Conservation (phyloP, 1,139 yeast species). For the Taphrina flavorubra region DNA sequence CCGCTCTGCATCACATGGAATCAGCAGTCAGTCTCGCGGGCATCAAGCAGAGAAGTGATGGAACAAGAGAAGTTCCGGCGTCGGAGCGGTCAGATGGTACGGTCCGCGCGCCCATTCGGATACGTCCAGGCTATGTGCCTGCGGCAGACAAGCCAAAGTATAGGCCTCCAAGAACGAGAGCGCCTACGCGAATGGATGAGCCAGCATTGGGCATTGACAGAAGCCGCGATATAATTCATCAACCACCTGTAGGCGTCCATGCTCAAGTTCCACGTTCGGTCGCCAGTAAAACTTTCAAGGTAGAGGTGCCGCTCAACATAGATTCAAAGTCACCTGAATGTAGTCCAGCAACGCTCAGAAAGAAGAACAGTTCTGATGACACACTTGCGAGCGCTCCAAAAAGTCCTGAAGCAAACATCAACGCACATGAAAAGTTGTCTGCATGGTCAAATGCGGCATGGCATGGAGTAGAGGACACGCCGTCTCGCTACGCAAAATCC, state of each 20-base stretch:
- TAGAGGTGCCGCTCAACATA: background rate
- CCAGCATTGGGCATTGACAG: background rate
- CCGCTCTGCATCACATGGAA: background rate
- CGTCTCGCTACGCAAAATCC: slow-evolving; percentile 2
- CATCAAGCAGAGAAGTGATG: slow-evolving; percentile 38
- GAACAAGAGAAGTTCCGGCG: slow-evolving; percentile 44
- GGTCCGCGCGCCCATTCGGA: slow-evolving; percentile 51
- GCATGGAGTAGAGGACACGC: slow-evolving; percentile 3
- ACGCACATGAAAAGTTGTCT: background rate
- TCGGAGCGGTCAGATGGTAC: slow-evolving; percentile 55
- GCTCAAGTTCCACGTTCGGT: background rate
- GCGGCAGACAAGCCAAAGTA: slow-evolving; percentile 53
- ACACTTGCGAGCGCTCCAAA: background rate
- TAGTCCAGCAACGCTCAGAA: background rate
- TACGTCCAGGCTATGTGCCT: slow-evolving; percentile 55
- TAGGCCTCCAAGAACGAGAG: slow-evolving; percentile 26
- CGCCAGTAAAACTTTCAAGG: background rate
- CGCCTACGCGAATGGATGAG: slow-evolving; percentile 10
- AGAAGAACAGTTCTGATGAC: background rate
- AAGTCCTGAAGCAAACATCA: background rate
- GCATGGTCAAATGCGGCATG: slow-evolving; percentile 2
- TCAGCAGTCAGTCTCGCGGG: slow-evolving; percentile 41
- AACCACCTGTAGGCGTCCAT: background rate
- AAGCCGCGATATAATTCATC: background rate
- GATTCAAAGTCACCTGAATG: too few relatives aligned